Percentiles rank a stretch among this genome's conserved stretches.
phyloP scores from a whole-genome alignment of 2,329 filamentous ascomycete genomes.

The Sporothrix variecibatus region DNA sequence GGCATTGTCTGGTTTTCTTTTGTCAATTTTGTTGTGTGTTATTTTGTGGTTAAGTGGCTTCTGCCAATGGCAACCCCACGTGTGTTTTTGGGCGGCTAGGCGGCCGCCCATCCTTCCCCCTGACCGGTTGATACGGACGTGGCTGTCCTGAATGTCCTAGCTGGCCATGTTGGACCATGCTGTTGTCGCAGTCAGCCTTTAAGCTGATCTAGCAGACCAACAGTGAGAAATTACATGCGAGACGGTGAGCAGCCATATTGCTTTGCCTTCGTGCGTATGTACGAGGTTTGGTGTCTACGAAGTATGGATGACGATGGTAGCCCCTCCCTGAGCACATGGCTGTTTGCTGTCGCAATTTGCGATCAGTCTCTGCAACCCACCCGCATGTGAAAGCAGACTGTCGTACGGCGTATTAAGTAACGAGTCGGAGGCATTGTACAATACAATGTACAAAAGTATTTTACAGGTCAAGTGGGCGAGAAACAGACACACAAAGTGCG shows the following conservation, averaged over 20 bases:
- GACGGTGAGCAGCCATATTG: not conserved
- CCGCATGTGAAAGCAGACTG: not conserved
- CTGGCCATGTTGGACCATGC: not conserved
- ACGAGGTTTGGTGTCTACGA: not conserved
- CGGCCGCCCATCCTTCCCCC: not conserved
- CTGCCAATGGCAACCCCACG: constrained; percentile 36
- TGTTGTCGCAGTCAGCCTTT: not conserved
- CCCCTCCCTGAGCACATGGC: not conserved
- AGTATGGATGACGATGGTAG: not conserved
- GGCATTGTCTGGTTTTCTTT: constrained; percentile 9
- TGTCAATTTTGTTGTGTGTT: not conserved
- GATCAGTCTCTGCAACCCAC: not conserved
- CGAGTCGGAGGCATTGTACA: not conserved
- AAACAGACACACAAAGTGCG: not conserved
- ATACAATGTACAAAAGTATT: not conserved
- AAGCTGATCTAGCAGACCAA: not conserved
- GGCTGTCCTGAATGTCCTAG: not conserved
- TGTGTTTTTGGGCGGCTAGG: constrained; percentile 29
- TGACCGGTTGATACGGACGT: not conserved
- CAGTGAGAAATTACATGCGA: not conserved
- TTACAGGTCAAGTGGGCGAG: not conserved
- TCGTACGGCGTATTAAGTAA: not conserved
- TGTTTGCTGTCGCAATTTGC: not conserved
- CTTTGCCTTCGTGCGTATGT: not conserved
- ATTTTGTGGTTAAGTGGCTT: not conserved